A percentile compares a stretch with the other conserved stretches of the same genome.
These are phyloP conservation scores for Mycosphaerella arachidis DNA, from an alignment of 2,329 filamentous ascomycete species.

Conservation along the genomic window DNA sequence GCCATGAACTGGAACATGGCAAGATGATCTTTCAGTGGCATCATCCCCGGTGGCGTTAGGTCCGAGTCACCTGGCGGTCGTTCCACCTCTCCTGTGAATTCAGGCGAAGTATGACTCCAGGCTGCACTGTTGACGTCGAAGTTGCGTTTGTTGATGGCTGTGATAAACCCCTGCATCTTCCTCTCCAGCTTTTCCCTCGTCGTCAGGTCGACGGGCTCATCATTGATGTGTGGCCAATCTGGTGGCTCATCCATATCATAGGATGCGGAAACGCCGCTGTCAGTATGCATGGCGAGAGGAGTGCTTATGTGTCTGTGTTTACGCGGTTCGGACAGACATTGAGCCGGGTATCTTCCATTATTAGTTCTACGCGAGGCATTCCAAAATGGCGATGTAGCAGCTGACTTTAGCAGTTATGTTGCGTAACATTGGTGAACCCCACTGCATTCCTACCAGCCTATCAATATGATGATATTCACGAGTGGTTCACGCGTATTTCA, in stretches of 20 bases:
- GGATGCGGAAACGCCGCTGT: neutral
- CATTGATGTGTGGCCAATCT: neutral
- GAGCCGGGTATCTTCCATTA: neutral
- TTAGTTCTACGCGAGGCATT: too few relatives aligned
- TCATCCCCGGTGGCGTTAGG: slow-evolving; percentile 1
- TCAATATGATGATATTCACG: too few relatives aligned
- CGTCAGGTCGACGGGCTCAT: neutral
- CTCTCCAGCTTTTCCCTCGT: neutral
- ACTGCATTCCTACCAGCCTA: too few relatives aligned
- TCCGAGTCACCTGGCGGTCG: slow-evolving; percentile 1
- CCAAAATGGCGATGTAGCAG: neutral
- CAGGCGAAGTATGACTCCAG: slow-evolving; percentile 1
- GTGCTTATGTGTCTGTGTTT: neutral
- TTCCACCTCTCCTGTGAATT: slow-evolving; percentile 2
- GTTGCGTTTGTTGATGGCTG: slow-evolving; percentile 8
- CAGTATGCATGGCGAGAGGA: neutral
- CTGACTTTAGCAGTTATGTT: neutral
- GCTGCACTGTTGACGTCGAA: slow-evolving; percentile 6
- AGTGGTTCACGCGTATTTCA: too few relatives aligned
- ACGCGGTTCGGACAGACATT: neutral
- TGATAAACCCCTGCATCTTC: slow-evolving; percentile 3
- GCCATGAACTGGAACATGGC: slow-evolving; percentile 4
- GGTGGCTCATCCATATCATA: neutral
- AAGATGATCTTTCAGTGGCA: slow-evolving; percentile 5
- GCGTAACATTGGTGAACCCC: too few relatives aligned